Evolutionary conservation across 1,284 basidiomycete genomes (phyloP).

Genomic region (Cutaneotrichosporon cutaneum): DNA sequence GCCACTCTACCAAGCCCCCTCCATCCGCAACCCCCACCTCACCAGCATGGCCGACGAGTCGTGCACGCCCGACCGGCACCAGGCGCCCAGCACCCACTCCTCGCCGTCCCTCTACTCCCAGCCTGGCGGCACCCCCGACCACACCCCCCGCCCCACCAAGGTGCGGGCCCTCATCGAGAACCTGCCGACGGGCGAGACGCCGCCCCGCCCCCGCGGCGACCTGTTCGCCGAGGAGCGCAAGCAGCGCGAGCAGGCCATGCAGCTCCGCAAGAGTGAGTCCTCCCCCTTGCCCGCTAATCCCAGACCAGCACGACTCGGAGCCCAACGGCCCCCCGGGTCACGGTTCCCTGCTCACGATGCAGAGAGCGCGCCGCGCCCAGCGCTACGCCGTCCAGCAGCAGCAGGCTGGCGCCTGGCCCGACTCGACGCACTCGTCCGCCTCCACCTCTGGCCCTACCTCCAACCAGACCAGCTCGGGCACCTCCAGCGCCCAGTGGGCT

Average conservation of each 20-base stretch:
- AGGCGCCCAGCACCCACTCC: background rate
- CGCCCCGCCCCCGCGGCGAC: background rate
- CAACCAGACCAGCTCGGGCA: background rate
- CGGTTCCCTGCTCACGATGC: background rate
- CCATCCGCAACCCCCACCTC: background rate
- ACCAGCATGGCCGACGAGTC: background rate
- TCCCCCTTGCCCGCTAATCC: background rate
- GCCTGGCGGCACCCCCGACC: background rate
- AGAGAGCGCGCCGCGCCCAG: background rate
- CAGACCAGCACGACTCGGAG: background rate
- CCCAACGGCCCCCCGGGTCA: background rate
- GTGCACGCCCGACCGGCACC: background rate
- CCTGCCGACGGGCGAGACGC: background rate
- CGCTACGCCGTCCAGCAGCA: background rate
- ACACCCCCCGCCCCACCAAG: background rate
- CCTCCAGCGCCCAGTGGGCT: background rate
- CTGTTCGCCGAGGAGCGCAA: background rate
- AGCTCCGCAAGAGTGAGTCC: background rate
- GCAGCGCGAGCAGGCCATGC: background rate
- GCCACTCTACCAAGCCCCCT: no score
- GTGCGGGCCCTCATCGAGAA: background rate
- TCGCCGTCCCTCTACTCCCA: background rate
- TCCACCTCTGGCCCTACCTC: no score
- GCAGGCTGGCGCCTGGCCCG: background rate
- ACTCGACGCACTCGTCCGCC: background rate